Base-by-base conservation (phyloP, 257 asterid genomes). In the Ehretia macrophylla region DNA sequence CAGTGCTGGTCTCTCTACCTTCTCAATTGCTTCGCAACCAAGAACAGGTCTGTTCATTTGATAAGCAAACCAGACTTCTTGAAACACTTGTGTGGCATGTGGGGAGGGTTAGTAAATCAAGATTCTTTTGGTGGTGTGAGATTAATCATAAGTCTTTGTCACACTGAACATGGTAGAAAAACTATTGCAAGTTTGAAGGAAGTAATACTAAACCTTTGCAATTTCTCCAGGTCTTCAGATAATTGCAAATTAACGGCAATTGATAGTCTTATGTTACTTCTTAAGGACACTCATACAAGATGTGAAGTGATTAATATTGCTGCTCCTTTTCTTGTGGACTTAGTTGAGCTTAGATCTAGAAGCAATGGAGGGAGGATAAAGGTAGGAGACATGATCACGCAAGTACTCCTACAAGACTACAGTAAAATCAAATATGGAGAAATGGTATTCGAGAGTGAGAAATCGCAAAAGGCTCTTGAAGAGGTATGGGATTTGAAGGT, bases 401-500 rank as follows among this genome's bases (percentile, higher is more conserved):
- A 32, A 57, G 35, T 56, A 16, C 56, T 75, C 46, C 49, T 71
- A 4, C 75, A 44, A 64, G 72, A 73, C 35, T 64, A 68, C 32
- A 72, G 62, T 1, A 62, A 45, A 23, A 57, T 62, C 21, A 72
- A 72, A 16, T 58, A 51, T 32, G 68, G 68, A 8, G 40, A 59
- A 38, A 3, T 57, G 64, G 59, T 13, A n/a, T 16, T 62, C 35
- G 20, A 2, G 1, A 68, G 39, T 38, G 32, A 3, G 53, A 63
- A n/a, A 4, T 65, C 68, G 20, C 68, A 59, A 0, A 48, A 21
- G 5, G 67, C 69, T 10, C 27, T 75, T 0, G 22, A 75, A 45
- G 75, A 67, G 22, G 52, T 60, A 4, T 75, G 81, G 81, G 51
- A 50, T 14, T 32, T 67, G 13, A 75, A 71, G 17, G 77, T 70